Evolutionary conservation across 192 early-diverging fungal species (phyloP).

Genomic region (Chytriomyces hyalinus): DNA sequence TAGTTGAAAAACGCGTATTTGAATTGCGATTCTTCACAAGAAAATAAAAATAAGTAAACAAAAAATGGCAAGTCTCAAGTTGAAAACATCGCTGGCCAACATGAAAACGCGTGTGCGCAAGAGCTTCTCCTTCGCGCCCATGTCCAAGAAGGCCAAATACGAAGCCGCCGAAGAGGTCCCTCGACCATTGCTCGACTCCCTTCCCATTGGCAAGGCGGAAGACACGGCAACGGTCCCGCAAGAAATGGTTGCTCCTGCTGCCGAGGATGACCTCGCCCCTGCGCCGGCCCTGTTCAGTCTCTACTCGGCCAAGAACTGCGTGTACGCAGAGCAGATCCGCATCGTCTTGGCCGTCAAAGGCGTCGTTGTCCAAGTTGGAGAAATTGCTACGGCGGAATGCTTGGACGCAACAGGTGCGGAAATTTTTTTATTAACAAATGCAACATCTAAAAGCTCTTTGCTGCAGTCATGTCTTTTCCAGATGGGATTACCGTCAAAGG

Average conservation of each 20-base stretch:
- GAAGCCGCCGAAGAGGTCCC: not conserved
- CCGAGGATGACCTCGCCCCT: not conserved
- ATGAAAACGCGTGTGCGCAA: not conserved
- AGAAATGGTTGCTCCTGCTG: not conserved
- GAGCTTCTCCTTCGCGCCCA: not conserved
- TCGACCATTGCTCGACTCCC: not conserved
- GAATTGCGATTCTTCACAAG: too few species aligned
- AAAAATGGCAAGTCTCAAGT: too few species aligned
- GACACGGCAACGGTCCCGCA: not conserved
- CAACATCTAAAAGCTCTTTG: not conserved
- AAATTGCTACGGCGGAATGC: not conserved
- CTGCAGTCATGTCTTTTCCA: not conserved
- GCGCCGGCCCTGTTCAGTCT: not conserved
- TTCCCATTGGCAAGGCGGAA: not conserved
- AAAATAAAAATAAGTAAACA: too few species aligned
- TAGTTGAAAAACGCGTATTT: too few species aligned
- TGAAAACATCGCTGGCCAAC: not conserved
- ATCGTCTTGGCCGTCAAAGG: not conserved
- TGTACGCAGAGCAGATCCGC: not conserved
- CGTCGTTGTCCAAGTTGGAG: not conserved
- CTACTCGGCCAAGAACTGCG: not conserved
- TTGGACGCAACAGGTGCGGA: not conserved
- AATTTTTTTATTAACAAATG: not conserved
- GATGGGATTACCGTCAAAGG: not conserved
- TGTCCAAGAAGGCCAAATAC: not conserved